phyloP scores from a whole-genome alignment of 2,329 filamentous ascomycete species.

The Biscogniauxia mediterranea region DNA sequence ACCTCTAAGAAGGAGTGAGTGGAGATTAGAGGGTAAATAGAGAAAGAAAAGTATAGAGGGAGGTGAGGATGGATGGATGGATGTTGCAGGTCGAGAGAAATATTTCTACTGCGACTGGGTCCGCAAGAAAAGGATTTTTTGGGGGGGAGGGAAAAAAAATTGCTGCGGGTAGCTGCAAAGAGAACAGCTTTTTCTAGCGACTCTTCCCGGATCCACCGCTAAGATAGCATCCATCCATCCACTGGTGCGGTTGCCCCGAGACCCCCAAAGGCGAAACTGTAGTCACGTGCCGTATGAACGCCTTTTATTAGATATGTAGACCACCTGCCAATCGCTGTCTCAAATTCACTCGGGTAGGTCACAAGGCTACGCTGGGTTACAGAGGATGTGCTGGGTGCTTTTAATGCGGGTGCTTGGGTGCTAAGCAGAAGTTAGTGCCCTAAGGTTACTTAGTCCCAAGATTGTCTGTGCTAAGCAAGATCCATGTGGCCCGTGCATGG shows the following conservation, averaged over 20 bases:
- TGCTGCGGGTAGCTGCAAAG: slow-evolving; percentile 43
- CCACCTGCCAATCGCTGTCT: not conserved
- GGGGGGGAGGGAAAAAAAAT: slow-evolving; percentile 47
- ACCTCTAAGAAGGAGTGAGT: slow-evolving; percentile 54
- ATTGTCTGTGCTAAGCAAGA: not conserved
- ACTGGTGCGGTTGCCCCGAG: slow-evolving; percentile 24
- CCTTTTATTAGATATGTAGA: not conserved
- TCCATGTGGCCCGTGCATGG: not conserved
- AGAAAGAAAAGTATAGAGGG: slow-evolving; percentile 15
- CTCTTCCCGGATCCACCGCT: slow-evolving; percentile 46
- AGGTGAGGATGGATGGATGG: slow-evolving; percentile 20
- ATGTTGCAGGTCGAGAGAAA: slow-evolving; percentile 36
- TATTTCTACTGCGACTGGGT: slow-evolving; percentile 44
- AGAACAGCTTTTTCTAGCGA: slow-evolving; percentile 51
- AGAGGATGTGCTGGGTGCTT: no score
- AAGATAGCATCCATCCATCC: slow-evolving; percentile 22
- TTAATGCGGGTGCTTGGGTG: no score
- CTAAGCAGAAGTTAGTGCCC: no score
- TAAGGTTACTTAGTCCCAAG: not conserved
- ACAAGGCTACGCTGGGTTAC: no score
- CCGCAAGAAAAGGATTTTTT: slow-evolving; percentile 36
- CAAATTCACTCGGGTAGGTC: slow-evolving; percentile 4
- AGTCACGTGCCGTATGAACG: slow-evolving; percentile 20
- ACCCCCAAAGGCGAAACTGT: slow-evolving; percentile 11
- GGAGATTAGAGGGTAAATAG: slow-evolving; percentile 49